phyloP scores from a whole-genome alignment of 192 early-diverging fungal genomes.

The Rhizophagus clarus region DNA sequence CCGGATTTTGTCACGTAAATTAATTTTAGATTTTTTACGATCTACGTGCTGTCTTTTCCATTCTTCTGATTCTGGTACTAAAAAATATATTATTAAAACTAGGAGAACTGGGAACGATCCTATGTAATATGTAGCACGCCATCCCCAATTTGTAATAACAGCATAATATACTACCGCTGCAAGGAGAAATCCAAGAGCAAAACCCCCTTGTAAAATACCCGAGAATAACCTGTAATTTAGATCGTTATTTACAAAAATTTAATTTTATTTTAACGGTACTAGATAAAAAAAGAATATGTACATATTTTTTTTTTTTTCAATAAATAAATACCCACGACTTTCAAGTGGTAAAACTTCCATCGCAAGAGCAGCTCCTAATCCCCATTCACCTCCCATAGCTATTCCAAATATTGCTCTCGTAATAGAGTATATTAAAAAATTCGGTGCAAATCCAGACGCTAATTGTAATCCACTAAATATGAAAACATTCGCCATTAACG shows the following conservation, averaged over 20 bases:
- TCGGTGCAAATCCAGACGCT: conserved; percentile 65
- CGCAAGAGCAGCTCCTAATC: conserved; percentile 69
- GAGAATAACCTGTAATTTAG: conserved; percentile 52
- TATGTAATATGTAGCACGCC: conserved; percentile 74
- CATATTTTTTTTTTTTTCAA: too few relatives aligned
- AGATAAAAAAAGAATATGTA: background rate
- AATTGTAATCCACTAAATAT: conserved; percentile 65
- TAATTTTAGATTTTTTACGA: conserved; percentile 32
- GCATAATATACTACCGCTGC: conserved; percentile 63
- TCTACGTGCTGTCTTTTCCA: conserved; percentile 47
- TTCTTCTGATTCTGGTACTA: conserved; percentile 64
- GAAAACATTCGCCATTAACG: conserved; percentile 67
- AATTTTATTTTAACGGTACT: background rate
- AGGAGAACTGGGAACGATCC: conserved; percentile 60
- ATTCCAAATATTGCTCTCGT: conserved; percentile 67
- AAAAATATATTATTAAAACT: conserved; percentile 59
- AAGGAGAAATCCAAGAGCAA: conserved; percentile 68
- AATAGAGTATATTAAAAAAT: conserved; percentile 58
- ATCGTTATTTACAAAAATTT: background rate
- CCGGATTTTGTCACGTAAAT: conserved; percentile 27
- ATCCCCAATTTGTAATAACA: conserved; percentile 55
- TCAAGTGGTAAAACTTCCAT: conserved; percentile 71
- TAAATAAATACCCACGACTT: conserved; percentile 51
- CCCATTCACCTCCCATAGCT: conserved; percentile 76
- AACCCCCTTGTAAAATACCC: conserved; percentile 75